Percentiles rank a stretch among this genome's conserved stretches.
phyloP scores from a whole-genome alignment of 2,329 filamentous ascomycete genomes.

The Aureobasidium sp. region DNA sequence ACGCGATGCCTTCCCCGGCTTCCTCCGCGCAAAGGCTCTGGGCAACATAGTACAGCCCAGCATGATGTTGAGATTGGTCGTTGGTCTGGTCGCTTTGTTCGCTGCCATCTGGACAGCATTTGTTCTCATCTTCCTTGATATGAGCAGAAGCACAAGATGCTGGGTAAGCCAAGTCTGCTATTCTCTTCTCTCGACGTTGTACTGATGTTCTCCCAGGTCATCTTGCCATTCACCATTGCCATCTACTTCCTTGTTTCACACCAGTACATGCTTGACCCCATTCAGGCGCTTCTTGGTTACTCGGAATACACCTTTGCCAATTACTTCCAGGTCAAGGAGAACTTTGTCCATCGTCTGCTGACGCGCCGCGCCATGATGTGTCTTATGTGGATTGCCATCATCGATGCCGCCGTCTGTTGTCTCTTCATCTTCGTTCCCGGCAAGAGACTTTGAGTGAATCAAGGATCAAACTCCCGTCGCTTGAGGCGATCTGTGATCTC shows the following conservation, averaged over 20 bases:
- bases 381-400: constrained; percentile 63
- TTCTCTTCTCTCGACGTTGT: background rate
- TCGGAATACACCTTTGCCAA: constrained; percentile 97
- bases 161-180: constrained; percentile 58
- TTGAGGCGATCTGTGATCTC: background rate
- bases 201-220: constrained; percentile 45
- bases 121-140: constrained; percentile 83
- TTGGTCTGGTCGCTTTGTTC: constrained; percentile 82
- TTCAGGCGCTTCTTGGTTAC: constrained; percentile 79
- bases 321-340: constrained; percentile 81
- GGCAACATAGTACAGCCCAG: constrained; percentile 92
- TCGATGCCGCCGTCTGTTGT: constrained; percentile 76
- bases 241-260: constrained; percentile 86
- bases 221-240: constrained; percentile 85
- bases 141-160: constrained; percentile 63
- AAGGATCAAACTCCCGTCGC: background rate
- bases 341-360: constrained; percentile 81
- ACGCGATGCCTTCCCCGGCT: constrained; percentile 95
- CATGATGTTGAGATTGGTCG: constrained; percentile 74
- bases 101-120: constrained; percentile 92
- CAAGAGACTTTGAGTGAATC: constrained; percentile 55
- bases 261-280: constrained; percentile 89
- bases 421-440: constrained; percentile 95
- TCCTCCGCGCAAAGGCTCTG: constrained; percentile 87
- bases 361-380: constrained; percentile 78